Percentiles rank a stretch among this genome's conserved stretches.
These are phyloP conservation scores for Ceratobasidium theobromae DNA, from an alignment of 1,284 basidiomycete genomes.

Conservation along the genomic window DNA sequence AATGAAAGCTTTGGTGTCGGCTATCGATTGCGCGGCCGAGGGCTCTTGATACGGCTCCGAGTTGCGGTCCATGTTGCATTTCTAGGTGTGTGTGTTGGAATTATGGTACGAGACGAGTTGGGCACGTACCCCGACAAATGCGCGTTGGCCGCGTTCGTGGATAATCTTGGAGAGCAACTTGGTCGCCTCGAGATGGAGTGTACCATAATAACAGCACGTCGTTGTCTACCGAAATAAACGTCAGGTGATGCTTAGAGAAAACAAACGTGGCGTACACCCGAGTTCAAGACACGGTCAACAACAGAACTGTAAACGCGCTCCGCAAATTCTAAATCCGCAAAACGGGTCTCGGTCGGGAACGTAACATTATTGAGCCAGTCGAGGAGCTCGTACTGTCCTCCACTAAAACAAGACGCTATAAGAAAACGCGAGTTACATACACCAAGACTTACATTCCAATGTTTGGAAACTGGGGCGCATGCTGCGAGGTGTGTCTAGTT, in stretches of 20 bases:
- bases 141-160: constrained; percentile 74
- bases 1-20: constrained; percentile 66
- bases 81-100: constrained; percentile 48
- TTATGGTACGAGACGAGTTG: neutral
- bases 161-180: constrained; percentile 80
- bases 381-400: constrained; percentile 80
- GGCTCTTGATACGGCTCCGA: constrained; percentile 73
- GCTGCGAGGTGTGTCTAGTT: constrained; percentile 49
- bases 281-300: constrained; percentile 72
- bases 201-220: constrained; percentile 90
- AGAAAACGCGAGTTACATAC: neutral
- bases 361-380: constrained; percentile 88
- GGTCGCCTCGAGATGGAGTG: constrained; percentile 78
- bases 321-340: constrained; percentile 73
- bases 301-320: constrained; percentile 68
- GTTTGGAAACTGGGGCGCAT: constrained; percentile 87
- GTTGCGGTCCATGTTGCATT: constrained; percentile 94
- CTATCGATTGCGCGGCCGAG: constrained; percentile 58
- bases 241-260: neutral
- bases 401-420: constrained; percentile 47
- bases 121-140: constrained; percentile 72
- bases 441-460: constrained; percentile 61
- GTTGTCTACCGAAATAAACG: constrained; percentile 63
- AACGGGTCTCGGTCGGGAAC: constrained; percentile 87
- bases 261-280: constrained; percentile 59